phyloP scores from a whole-genome alignment of 805 yeast genomes.

The Wickerhamomyces canadensis region DNA sequence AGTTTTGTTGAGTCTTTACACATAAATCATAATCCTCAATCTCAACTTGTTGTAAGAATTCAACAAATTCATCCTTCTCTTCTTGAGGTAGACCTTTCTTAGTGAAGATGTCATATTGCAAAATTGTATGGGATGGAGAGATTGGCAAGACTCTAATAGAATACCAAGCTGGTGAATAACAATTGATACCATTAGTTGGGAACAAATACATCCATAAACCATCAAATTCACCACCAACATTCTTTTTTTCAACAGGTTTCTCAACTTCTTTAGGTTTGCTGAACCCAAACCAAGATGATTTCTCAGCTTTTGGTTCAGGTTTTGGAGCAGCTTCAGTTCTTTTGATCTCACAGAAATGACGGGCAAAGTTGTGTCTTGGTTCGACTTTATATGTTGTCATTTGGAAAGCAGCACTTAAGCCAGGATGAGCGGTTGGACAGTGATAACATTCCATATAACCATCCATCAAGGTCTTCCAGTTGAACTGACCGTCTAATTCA shows the following conservation, averaged over 20 bases:
- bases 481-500: conserved; percentile 57
- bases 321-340: conserved; percentile 29
- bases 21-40: conserved; percentile 57
- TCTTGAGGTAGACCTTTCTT: conserved; percentile 50
- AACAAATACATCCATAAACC: conserved; percentile 59
- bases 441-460: conserved; percentile 67
- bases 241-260: conserved; percentile 27
- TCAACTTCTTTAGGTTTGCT: conserved; percentile 28
- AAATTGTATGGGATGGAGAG: conserved; percentile 45
- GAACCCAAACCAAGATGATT: conserved; percentile 49
- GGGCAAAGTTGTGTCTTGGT: conserved; percentile 52
- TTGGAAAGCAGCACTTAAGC: conserved; percentile 48
- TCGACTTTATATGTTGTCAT: conserved; percentile 64
- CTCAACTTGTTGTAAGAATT: conserved; percentile 57
- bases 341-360: conserved; percentile 55
- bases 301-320: conserved; percentile 23
- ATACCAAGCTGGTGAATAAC: conserved; percentile 65
- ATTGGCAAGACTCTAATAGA: conserved; percentile 55
- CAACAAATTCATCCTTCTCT: conserved; percentile 56
- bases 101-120: conserved; percentile 57
- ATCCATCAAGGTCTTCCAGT: conserved; percentile 65
- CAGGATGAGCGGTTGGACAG: conserved; percentile 66
- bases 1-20: conserved; percentile 53
- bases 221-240: conserved; percentile 57
- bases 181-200: conserved; percentile 57